Base-by-base conservation (phyloP, 2,329 filamentous ascomycete species). In the Neonectria punicea region DNA sequence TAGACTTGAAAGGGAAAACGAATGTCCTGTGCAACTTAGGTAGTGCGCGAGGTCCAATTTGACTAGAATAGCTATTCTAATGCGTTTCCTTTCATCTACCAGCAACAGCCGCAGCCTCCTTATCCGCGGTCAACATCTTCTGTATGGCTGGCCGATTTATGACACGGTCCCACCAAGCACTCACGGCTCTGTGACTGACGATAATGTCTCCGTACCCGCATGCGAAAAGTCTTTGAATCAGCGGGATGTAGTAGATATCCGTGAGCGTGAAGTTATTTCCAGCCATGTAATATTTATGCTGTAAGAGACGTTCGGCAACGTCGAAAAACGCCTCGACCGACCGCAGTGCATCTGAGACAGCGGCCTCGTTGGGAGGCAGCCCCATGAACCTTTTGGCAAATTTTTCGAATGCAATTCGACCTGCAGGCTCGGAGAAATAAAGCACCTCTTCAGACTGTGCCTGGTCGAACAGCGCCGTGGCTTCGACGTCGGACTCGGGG, bases 231-330 rank as follows among this genome's bases (percentile, higher is more conserved):
- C 80, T 80, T 61, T 78, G 77, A 16, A 84, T 76, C 65, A 81
- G 66, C 5, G 82, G 82, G 70, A 84, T 80, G 66, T 85, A 84
- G 75, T 81, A 81, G 67, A 85, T 82, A 72, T 85, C 83, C 43
- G 75, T 72, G 13, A 84, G 78, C 34, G 79, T 80, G 66, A 83
- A 84, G 11, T 77, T 62, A 5, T 79, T 71, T 58, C 82, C 82
- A 49, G 81, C 81, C 81, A 84, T 83, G 71, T 82, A 84, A 16
- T 79, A 73, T 34, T 73, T 77, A 2, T 78, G 30, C n/a, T 78
- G 74, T 62, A 84, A 73, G 32, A 80, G 70, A 50, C 71, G 61
- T 68, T 83, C 82, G 53, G 77, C 79, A 25, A 82, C 74, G 66
- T 84, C 81, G 64, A 84, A 82, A 70, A 81, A 84, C 53, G 56